These are phyloP conservation scores for Dendrobium huoshanense DNA, from an alignment of 106 monocot species.

Conservation along the genomic window DNA sequence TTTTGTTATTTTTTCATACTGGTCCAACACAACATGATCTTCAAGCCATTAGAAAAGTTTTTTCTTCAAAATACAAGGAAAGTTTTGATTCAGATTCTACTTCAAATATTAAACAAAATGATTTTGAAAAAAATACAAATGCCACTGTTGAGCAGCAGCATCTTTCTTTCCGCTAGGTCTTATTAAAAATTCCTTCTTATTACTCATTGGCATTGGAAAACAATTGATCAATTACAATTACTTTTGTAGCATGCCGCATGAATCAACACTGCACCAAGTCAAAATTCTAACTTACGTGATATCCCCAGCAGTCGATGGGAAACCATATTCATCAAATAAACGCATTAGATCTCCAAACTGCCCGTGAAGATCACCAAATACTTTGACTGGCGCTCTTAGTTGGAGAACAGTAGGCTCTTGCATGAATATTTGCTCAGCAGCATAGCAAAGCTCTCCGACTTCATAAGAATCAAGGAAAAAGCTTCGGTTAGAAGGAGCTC, in stretches of 20 bases:
- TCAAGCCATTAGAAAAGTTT: too few relatives aligned
- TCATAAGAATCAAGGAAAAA: slow-evolving; percentile 95
- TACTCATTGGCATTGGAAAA: neutral
- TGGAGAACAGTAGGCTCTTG: slow-evolving; percentile 93
- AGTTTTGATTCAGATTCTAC: neutral
- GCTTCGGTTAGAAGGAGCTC: slow-evolving; percentile 67
- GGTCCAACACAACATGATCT: too few relatives aligned
- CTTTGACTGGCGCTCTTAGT: slow-evolving; percentile 90
- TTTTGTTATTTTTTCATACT: too few relatives aligned
- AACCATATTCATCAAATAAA: slow-evolving; percentile 98
- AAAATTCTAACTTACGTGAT: slow-evolving; percentile 64
- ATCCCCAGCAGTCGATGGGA: slow-evolving; percentile 94
- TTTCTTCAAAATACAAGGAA: neutral
- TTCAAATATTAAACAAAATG: neutral
- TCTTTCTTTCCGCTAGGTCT: neutral
- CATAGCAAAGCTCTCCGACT: slow-evolving; percentile 96
- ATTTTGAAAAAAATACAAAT: neutral
- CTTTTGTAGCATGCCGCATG: neutral
- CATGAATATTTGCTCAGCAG: slow-evolving; percentile 95
- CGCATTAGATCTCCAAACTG: slow-evolving; percentile 99
- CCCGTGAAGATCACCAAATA: slow-evolving; percentile 98
- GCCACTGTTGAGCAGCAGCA: neutral
- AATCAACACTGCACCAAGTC: neutral
- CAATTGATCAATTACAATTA: neutral
- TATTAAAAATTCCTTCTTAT: neutral